phyloP scores from a whole-genome alignment of 148 eudicot species.

The Nepenthes gracilis region DNA sequence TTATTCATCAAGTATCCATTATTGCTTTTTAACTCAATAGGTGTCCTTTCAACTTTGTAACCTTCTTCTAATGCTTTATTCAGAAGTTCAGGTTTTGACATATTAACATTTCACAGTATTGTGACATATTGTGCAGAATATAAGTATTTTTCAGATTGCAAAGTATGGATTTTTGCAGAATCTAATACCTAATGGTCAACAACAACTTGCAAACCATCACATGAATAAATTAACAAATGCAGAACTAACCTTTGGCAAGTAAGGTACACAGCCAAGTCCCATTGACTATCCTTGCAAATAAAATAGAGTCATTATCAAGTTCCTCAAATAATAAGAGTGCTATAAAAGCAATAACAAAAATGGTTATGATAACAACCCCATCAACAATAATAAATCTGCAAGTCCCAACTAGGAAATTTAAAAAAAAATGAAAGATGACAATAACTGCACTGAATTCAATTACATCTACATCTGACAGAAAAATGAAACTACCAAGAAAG shows the following conservation, averaged over 20 bases:
- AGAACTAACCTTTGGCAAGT: slow-evolving; percentile 82
- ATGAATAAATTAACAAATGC: neutral
- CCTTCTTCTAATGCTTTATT: no score
- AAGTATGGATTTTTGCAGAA: no score
- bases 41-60: no score
- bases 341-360: no score
- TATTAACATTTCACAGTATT: no score
- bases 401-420: neutral
- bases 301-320: slow-evolving; percentile 5
- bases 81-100: no score
- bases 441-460: neutral
- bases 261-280: slow-evolving; percentile 97
- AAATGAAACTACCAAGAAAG: neutral
- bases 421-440: neutral
- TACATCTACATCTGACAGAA: neutral
- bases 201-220: neutral
- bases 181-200: no score
- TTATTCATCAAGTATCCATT: no score
- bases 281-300: slow-evolving; percentile 61
- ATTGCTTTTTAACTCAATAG: no score
- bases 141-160: no score
- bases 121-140: no score
- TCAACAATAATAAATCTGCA: neutral
- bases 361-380: no score
- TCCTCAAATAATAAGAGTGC: neutral